Evolutionary conservation across 768 basidiomycete species (phyloP), one percentile per base, ranked within the genome.

Genomic region (Suillus occidentalis): DNA sequence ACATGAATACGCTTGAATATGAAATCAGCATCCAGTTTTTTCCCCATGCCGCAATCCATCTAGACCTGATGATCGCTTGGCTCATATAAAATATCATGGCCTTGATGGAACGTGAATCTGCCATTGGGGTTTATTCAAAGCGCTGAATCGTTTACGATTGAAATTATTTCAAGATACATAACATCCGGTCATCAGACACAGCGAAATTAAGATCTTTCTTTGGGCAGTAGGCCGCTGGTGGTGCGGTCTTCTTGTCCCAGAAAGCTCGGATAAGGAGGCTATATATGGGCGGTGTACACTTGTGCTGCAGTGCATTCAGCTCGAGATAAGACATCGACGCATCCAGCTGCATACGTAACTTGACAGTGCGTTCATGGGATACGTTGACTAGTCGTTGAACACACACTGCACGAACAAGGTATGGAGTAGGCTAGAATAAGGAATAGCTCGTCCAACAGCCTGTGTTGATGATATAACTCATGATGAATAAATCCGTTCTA

Each of bases 381-480:
- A n/a, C 20, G 45, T n/a, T n/a, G 10, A 31, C 31, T 4, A 4
- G 31, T 31, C 31, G 31, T 43, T 36, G 55, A 40, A 60, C n/a
- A 40, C 18, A 59, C 14, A 31, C 55, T 62, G 18, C 6, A 57
- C 7, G 20, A 60, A 13, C 22, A 13, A 39, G 5, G 36, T 20
- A 39, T 55, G 25, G 9, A 18, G n/a, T 12, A 14, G 22, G 16
- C 28, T 40, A 10, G 55, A 62, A 40, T 22, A 16, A 39, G n/a
- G 36, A 28, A n/a, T 55, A 62, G 52, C 61, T 62, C 20, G 61
- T 62, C 31, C 59, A 9, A 59, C 36, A 42, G 3, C 62, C 62
- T 2, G 34, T 60, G n/a, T 60, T 60, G 13, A 60, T 37, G 37
- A 6, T 20, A 22, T 60, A 60, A 28, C 1, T 12, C 55, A 62